Conservation (phyloP, 2,329 filamentous ascomycete species). For the Rugonectria rugulosa region DNA sequence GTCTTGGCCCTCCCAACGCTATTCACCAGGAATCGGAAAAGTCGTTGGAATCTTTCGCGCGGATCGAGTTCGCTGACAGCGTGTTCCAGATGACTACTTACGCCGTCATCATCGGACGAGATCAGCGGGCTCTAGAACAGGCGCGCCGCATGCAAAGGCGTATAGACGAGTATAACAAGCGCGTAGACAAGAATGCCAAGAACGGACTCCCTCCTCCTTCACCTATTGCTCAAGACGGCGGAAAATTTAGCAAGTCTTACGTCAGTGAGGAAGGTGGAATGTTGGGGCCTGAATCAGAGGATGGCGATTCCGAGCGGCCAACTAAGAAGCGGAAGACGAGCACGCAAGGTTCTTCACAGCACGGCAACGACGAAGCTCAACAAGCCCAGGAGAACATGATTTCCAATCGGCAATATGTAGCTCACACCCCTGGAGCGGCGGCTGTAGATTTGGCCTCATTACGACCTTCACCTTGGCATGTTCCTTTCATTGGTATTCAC, state of each 20-base stretch:
- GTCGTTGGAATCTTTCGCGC: slow-evolving; percentile 63
- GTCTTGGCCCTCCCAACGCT: slow-evolving; percentile 41
- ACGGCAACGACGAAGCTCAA: slow-evolving; percentile 51
- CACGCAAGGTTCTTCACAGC: slow-evolving; percentile 51
- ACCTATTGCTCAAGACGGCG: slow-evolving; percentile 58
- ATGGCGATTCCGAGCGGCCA: slow-evolving; percentile 57
- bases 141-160: slow-evolving; percentile 61
- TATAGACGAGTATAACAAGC: slow-evolving; percentile 53
- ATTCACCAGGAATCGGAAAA: slow-evolving; percentile 48
- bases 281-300: slow-evolving; percentile 68
- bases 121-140: slow-evolving; percentile 66
- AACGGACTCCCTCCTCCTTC: slow-evolving; percentile 59
- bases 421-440: slow-evolving; percentile 65
- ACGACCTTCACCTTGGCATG: slow-evolving; percentile 66
- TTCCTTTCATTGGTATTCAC: slow-evolving; percentile 76
- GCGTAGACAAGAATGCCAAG: slow-evolving; percentile 55
- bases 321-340: slow-evolving; percentile 57
- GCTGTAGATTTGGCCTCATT: slow-evolving; percentile 67
- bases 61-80: slow-evolving; percentile 76
- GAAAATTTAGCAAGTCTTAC: slow-evolving; percentile 69
- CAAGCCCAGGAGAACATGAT: slow-evolving; percentile 54
- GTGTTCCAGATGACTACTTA: slow-evolving; percentile 82
- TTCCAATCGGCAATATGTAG: slow-evolving; percentile 66
- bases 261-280: slow-evolving; percentile 76
- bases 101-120: slow-evolving; percentile 75